phyloP scores from a whole-genome alignment of 192 early-diverging fungal species.

The Gonapodya prolifera region DNA sequence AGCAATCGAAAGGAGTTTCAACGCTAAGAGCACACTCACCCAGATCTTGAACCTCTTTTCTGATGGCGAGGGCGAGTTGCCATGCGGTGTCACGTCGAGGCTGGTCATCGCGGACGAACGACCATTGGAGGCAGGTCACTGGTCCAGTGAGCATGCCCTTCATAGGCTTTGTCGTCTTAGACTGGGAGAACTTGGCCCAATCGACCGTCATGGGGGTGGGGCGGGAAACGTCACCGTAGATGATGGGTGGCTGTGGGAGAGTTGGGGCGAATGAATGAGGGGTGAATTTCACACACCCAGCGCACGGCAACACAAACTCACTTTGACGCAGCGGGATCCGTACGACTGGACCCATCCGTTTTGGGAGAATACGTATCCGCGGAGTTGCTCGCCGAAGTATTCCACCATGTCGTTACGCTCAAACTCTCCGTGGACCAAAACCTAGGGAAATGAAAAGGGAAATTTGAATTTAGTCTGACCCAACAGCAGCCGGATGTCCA shows the following conservation, averaged over 20 bases:
- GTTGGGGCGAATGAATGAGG: no score
- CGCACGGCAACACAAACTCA: no score
- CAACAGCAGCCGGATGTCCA: no score
- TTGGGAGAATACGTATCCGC: slow-evolving; percentile 87
- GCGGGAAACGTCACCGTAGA: slow-evolving; percentile 91
- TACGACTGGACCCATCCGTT: slow-evolving; percentile 98
- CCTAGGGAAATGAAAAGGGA: background rate
- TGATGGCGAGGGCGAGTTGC: slow-evolving; percentile 89
- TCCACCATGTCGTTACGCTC: slow-evolving; percentile 95
- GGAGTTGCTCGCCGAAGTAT: slow-evolving; percentile 89
- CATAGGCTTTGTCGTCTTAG: slow-evolving; percentile 77
- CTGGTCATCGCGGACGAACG: slow-evolving; percentile 96
- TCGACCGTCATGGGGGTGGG: slow-evolving; percentile 87
- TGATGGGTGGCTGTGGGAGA: slow-evolving; percentile 95
- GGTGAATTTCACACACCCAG: no score
- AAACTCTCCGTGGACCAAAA: slow-evolving; percentile 95
- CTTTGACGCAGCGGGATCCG: slow-evolving; percentile 89
- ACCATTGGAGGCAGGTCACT: slow-evolving; percentile 96
- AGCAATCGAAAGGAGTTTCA: no score
- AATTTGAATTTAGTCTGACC: no score
- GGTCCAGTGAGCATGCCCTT: slow-evolving; percentile 99
- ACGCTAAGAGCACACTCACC: no score
- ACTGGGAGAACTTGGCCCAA: slow-evolving; percentile 74
- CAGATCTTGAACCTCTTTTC: slow-evolving; percentile 89
- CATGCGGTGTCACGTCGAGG: slow-evolving; percentile 66